Base-by-base conservation (phyloP, 192 early-diverging fungal species). In the Gonapodya prolifera region DNA sequence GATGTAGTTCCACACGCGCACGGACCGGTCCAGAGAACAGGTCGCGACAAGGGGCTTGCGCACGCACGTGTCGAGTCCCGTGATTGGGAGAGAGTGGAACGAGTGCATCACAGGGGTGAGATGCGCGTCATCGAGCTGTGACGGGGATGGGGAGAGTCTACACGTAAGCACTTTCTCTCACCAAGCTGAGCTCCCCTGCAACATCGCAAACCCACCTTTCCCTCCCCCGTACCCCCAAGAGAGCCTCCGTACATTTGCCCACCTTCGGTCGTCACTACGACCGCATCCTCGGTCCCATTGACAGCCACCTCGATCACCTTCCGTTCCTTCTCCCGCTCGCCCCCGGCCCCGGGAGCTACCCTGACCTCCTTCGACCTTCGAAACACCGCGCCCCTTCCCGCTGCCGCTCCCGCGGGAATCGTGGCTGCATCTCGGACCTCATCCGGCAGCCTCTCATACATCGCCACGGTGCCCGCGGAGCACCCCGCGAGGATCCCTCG, bases 1-100 rank as follows among this genome's bases (percentile, higher is more conserved):
- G 23, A 87, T 33, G 69, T 90, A 90, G 80, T 90, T 90, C 88
- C 88, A 90, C 13, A 90, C 83, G 1, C 89, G 80, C n/a, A 90
- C 85, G 34, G 87, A 86, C 33, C 83, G 79, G 79, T 90, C 89
- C 34, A 81, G 71, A 0, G 82, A 83, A 77, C 86, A 89, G 23
- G 88, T 89, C 13, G 82, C 89, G 34, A 90, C 76, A 35, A 90
- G 80, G 13, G 89, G 89, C 69, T 88, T 88, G 34, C 87, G 70
- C 61, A 88, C 83, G 70, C 87, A 88, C 23, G 83, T 84, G 80
- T 89, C 85, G 79, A 86, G 82, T 2, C 86, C 84, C 2, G 83
- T 84, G 78, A 89, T 83, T 34, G 79, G 84, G 30, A 82, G 84
- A 75, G 85, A 85, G 79, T 90, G 88, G 79, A 88, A 88, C 0